Conservation (phyloP, 2,329 filamentous ascomycete genomes). For the Botryotinia convoluta region DNA sequence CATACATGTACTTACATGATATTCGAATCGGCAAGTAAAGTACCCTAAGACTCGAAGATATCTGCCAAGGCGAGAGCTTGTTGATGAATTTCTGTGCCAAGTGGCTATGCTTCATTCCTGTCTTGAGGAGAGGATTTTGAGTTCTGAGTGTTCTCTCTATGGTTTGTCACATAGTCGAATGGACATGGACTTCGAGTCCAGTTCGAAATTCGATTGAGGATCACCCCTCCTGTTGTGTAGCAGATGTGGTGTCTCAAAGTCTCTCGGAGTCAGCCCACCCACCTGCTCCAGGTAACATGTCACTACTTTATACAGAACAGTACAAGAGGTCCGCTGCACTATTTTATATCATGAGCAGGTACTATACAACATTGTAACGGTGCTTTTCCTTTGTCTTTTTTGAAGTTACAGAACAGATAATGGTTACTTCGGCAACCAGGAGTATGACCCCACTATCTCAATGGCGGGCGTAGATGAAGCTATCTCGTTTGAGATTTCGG, state of each 20-base stretch:
- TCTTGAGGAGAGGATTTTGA: background rate
- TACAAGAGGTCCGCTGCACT: constrained; percentile 12
- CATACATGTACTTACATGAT: constrained; percentile 15
- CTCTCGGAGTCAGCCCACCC: constrained; percentile 13
- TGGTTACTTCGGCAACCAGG: constrained; percentile 11
- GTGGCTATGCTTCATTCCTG: background rate
- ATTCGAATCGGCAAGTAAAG: background rate
- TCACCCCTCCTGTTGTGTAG: constrained; percentile 19
- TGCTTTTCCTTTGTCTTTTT: background rate
- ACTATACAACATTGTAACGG: constrained; percentile 8
- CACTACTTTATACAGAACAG: constrained; percentile 11
- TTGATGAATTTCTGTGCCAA: constrained; percentile 14
- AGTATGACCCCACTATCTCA: constrained; percentile 16
- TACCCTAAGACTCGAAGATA: background rate
- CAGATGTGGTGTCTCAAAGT: constrained; percentile 16
- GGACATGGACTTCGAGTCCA: background rate
- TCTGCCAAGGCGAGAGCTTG: background rate
- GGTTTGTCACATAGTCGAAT: constrained; percentile 1
- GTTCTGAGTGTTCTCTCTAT: background rate
- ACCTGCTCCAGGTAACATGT: constrained; percentile 11
- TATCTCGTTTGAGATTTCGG: constrained; percentile 12
- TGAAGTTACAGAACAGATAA: constrained; percentile 6
- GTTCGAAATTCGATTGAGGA: constrained; percentile 1
- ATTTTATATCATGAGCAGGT: constrained; percentile 9
- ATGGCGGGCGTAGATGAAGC: background rate